Conservation (phyloP, 2,329 filamentous ascomycete genomes). For the Acrodontium crateriforme region DNA sequence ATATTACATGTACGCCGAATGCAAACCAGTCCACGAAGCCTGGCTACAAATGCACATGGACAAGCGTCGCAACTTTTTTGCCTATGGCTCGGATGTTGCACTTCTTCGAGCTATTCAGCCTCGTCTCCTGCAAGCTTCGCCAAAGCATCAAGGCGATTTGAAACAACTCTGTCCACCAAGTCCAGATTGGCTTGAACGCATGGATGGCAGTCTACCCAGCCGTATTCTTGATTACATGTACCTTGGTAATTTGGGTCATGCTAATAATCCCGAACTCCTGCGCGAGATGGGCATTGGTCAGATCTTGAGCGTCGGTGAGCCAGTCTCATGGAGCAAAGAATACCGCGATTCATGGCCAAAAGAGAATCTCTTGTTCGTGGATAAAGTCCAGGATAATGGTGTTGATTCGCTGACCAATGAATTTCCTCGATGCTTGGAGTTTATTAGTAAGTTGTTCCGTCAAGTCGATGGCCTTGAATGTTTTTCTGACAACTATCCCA, state of each 20-base stretch:
- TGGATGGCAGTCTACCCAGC: conserved; percentile 86
- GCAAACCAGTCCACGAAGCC: conserved; percentile 63
- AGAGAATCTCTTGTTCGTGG: conserved; percentile 67
- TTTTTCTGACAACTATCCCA: conserved; percentile 28
- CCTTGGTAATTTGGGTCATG: conserved; percentile 81
- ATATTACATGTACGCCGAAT: conserved; percentile 87
- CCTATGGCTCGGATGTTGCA: conserved; percentile 79
- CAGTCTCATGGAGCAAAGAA: conserved; percentile 62
- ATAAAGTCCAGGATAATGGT: conserved; percentile 89
- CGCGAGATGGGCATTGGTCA: conserved; percentile 69
- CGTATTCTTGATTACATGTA: conserved; percentile 90
- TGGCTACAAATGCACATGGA: conserved; percentile 76
- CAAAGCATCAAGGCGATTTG: conserved; percentile 34
- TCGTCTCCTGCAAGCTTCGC: conserved; percentile 60
- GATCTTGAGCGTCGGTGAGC: conserved; percentile 84
- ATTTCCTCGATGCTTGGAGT: conserved; percentile 73
- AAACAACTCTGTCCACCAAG: conserved; percentile 42
- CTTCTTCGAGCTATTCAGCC: conserved; percentile 65
- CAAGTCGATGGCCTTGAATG: background rate
- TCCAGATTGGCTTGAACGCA: conserved; percentile 65
- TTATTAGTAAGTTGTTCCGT: conserved; percentile 60
- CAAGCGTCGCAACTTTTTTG: conserved; percentile 85
- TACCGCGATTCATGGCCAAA: conserved; percentile 56
- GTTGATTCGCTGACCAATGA: conserved; percentile 82
- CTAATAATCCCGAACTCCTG: conserved; percentile 81